These are phyloP conservation scores for Solidago caesia DNA, from an alignment of 129 eudicot species.

Conservation along the genomic window DNA sequence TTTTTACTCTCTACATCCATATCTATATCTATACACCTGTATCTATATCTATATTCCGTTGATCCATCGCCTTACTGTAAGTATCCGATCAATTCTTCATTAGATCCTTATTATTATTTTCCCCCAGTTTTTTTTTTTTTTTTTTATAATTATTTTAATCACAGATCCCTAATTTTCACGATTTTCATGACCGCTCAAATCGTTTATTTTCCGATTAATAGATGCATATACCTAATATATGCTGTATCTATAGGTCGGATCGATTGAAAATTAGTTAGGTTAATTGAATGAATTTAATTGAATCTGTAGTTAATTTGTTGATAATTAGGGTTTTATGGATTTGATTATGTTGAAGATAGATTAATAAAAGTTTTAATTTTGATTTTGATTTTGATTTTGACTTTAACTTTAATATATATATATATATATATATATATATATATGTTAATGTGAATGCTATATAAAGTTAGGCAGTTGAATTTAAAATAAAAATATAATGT, in stretches of 20 bases:
- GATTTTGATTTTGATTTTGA: background rate
- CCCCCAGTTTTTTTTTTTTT: conserved; percentile 20
- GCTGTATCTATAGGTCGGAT: conserved; percentile 18
- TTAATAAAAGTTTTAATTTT: background rate
- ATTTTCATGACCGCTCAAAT: conserved; percentile 1
- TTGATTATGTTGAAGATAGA: conserved; percentile 20
- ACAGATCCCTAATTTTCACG: conserved; percentile 31
- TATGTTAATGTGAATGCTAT: background rate
- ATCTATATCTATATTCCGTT: background rate
- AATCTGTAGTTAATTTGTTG: conserved; percentile 22
- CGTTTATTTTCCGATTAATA: background rate
- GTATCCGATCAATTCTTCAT: conserved; percentile 25
- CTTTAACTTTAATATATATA: background rate
- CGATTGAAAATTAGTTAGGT: conserved; percentile 18
- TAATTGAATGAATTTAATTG: background rate
- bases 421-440: too few species aligned
- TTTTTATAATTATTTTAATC: conserved; percentile 3
- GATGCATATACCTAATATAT: conserved; percentile 10
- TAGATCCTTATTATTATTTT: conserved; percentile 5
- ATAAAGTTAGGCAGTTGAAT: conserved; percentile 25
- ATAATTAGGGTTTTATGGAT: conserved; percentile 30
- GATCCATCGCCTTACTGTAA: conserved; percentile 32
- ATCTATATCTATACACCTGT: too few species aligned
- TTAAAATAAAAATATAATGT: conserved; percentile 12
- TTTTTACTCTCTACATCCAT: background rate